Conservation (phyloP, 1,284 basidiomycete genomes). For the Kwoniella shivajii region DNA sequence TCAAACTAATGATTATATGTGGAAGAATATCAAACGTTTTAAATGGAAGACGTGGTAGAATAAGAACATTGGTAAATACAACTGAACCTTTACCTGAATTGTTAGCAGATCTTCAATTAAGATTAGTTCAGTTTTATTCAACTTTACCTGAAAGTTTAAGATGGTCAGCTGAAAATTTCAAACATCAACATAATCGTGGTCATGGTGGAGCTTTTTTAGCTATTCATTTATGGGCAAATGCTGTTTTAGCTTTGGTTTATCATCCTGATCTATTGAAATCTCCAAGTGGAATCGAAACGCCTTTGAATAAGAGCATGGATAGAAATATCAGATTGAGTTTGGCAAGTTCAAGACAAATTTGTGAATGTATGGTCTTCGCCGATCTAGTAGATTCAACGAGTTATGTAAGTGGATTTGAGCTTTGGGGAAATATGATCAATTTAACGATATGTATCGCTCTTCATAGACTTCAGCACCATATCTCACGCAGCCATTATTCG, state of each 20-base stretch:
- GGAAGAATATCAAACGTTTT: constrained; percentile 54
- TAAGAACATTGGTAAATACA: constrained; percentile 49
- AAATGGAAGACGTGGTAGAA: constrained; percentile 54
- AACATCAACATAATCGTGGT: constrained; percentile 51
- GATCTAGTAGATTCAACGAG: constrained; percentile 45
- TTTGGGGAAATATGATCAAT: background rate
- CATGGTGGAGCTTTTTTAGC: constrained; percentile 48
- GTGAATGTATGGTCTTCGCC: constrained; percentile 55
- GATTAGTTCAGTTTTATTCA: constrained; percentile 54
- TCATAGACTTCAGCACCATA: constrained; percentile 25
- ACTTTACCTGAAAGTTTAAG: constrained; percentile 50
- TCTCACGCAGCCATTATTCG: constrained; percentile 30
- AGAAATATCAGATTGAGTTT: constrained; percentile 52
- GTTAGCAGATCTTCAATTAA: constrained; percentile 51
- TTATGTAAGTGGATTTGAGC: constrained; percentile 37
- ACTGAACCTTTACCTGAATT: constrained; percentile 40
- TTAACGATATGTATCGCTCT: background rate
- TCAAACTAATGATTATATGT: constrained; percentile 55
- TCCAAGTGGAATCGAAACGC: constrained; percentile 54
- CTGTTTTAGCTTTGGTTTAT: constrained; percentile 55
- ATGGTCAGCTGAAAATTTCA: constrained; percentile 56
- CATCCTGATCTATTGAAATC: constrained; percentile 55
- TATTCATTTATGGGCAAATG: constrained; percentile 53
- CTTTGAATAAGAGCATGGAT: constrained; percentile 51
- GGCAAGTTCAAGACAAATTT: constrained; percentile 52